A percentile compares a stretch with the other conserved stretches of the same genome.
These are phyloP conservation scores for Phoenix roebelenii DNA, from an alignment of 176 grass and related monocot genomes.

Conservation along the genomic window DNA sequence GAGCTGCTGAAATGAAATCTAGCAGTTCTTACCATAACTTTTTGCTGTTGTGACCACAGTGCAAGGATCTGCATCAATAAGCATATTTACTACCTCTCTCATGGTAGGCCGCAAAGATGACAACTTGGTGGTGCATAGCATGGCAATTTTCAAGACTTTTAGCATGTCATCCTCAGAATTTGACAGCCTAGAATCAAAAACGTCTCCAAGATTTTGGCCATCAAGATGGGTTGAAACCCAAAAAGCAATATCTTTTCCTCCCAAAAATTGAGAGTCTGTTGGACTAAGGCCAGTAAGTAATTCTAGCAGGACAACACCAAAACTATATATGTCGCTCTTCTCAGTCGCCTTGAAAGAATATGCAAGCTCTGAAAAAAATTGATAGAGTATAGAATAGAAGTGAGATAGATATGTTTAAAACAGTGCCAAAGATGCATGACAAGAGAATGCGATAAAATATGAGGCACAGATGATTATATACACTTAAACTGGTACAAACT, in stretches of 20 bases:
- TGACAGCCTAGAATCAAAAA: slow-evolving; percentile 40
- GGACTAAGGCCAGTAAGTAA: slow-evolving; percentile 49
- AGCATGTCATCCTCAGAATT: slow-evolving; percentile 44
- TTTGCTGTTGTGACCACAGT: slow-evolving; percentile 11
- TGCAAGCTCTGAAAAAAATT: slow-evolving; percentile 34
- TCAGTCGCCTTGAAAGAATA: slow-evolving; percentile 49
- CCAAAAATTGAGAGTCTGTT: slow-evolving; percentile 27
- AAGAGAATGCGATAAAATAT: too few species aligned
- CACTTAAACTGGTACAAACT: too few species aligned
- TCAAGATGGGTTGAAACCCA: slow-evolving; percentile 33
- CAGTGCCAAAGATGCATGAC: too few species aligned
- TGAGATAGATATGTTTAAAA: too few species aligned
- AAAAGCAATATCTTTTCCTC: slow-evolving; percentile 31
- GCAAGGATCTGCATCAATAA: slow-evolving; percentile 40
- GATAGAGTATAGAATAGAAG: not conserved
- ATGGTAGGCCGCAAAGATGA: slow-evolving; percentile 38
- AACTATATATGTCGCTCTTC: slow-evolving; percentile 52
- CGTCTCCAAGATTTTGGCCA: slow-evolving; percentile 23
- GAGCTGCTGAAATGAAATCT: slow-evolving; percentile 31
- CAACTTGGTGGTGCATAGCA: slow-evolving; percentile 33
- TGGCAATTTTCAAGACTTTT: slow-evolving; percentile 47
- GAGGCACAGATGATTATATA: too few species aligned
- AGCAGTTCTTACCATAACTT: slow-evolving; percentile 26
- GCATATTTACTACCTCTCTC: slow-evolving; percentile 79
- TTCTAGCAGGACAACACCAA: slow-evolving; percentile 51